Evolutionary conservation across 2,329 filamentous ascomycete species (phyloP).

Genomic region (Hymenoscyphus salicellus): DNA sequence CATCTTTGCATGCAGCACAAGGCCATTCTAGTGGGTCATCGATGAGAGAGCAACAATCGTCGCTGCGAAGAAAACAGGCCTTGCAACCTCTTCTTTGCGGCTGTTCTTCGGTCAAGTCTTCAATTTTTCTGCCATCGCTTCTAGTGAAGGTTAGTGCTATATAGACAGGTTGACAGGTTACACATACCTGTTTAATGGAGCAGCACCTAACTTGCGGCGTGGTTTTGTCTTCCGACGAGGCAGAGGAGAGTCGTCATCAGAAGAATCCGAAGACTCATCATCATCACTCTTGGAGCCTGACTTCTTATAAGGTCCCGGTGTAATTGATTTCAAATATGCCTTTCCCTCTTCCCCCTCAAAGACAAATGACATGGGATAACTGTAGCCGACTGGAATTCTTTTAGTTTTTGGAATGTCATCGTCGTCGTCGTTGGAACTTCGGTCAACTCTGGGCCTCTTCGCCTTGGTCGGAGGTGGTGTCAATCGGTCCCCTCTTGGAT

Average conservation of each 20-base stretch:
- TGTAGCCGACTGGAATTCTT: slow-evolving; percentile 13
- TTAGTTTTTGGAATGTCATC: neutral
- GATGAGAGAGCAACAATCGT: slow-evolving; percentile 30
- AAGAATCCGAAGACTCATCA: slow-evolving; percentile 7
- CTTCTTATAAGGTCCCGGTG: slow-evolving; percentile 3
- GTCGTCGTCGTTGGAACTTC: neutral
- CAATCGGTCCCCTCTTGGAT: slow-evolving; percentile 20
- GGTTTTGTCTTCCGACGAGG: slow-evolving; percentile 9
- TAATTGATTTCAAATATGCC: slow-evolving; percentile 22
- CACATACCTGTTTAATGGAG: slow-evolving; percentile 4
- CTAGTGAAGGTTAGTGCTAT: slow-evolving; percentile 16
- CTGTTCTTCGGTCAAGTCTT: slow-evolving; percentile 21
- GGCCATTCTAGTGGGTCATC: slow-evolving; percentile 24
- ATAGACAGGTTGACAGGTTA: neutral
- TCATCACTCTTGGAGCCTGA: slow-evolving; percentile 5
- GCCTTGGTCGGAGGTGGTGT: neutral
- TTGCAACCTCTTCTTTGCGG: slow-evolving; percentile 32
- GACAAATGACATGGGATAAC: slow-evolving; percentile 19
- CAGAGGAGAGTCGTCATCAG: slow-evolving; percentile 6
- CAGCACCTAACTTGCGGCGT: neutral
- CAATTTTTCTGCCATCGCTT: slow-evolving; percentile 25
- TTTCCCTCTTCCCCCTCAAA: slow-evolving; percentile 14
- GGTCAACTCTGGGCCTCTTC: slow-evolving; percentile 7
- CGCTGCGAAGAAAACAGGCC: slow-evolving; percentile 25
- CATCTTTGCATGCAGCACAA: slow-evolving; percentile 29